These are phyloP conservation scores for Pluteus cervinus DNA, from an alignment of 768 basidiomycete species.

Conservation along the genomic window DNA sequence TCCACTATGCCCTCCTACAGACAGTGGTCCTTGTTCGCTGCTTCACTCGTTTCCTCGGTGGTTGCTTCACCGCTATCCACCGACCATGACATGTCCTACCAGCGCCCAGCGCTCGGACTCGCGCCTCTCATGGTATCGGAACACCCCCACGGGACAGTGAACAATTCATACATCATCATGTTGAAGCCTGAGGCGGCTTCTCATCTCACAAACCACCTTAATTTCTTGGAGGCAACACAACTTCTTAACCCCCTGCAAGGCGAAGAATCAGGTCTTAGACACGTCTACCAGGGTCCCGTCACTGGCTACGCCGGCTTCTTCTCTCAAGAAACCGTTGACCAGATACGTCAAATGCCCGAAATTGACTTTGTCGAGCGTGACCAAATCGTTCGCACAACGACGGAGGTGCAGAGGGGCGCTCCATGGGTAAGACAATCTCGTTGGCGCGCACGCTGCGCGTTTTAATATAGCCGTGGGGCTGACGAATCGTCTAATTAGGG, in stretches of 20 bases:
- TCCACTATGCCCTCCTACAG: constrained; percentile 39
- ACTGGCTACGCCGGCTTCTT: constrained; percentile 83
- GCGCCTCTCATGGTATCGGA: constrained; percentile 56
- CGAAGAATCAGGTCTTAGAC: constrained; percentile 50
- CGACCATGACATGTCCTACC: constrained; percentile 21
- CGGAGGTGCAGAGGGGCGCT: constrained; percentile 62
- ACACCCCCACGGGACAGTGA: constrained; percentile 67
- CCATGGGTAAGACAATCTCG: constrained; percentile 84
- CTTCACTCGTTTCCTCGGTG: constrained; percentile 30
- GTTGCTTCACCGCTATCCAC: constrained; percentile 47
- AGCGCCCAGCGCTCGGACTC: constrained; percentile 37
- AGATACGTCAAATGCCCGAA: constrained; percentile 79
- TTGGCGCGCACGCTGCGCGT: no score
- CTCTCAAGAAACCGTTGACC: constrained; percentile 59
- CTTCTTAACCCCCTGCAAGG: constrained; percentile 45
- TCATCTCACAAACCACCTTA: constrained; percentile 66
- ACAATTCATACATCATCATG: constrained; percentile 94
- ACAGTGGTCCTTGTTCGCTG: constrained; percentile 37
- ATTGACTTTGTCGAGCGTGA: constrained; percentile 92
- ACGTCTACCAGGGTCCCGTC: constrained; percentile 71
- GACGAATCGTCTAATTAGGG: constrained; percentile 49
- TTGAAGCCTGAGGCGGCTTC: constrained; percentile 66
- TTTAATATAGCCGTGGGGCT: constrained; percentile 8
- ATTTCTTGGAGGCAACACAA: constrained; percentile 65
- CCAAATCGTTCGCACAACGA: constrained; percentile 84